Evolutionary conservation across 179 eudicot genomes (phyloP).

Genomic region (Nepenthes alata): DNA sequence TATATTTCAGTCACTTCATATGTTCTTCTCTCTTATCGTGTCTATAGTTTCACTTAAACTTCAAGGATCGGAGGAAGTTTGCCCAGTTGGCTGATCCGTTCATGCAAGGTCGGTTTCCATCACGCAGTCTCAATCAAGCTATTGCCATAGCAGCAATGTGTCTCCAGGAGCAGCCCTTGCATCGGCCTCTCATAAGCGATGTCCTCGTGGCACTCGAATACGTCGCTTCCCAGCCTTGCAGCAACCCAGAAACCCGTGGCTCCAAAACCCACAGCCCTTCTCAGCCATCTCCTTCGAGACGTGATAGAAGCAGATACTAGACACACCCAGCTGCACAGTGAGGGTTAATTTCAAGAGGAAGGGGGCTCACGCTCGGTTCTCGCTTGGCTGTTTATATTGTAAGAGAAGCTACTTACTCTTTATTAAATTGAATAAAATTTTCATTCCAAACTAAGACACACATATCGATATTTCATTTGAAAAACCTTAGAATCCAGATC

Average conservation of each 20-base stretch:
- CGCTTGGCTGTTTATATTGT: slow-evolving; percentile 12
- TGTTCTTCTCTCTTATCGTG: background rate
- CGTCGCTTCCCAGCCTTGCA: slow-evolving; percentile 34
- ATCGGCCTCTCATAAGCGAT: slow-evolving; percentile 46
- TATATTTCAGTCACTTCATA: too few species aligned
- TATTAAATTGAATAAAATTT: background rate
- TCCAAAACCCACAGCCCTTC: slow-evolving; percentile 15
- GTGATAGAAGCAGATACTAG: slow-evolving; percentile 20
- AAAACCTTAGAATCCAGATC: too few species aligned
- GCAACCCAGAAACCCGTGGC: slow-evolving; percentile 15
- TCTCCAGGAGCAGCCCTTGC: slow-evolving; percentile 44
- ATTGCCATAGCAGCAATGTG: slow-evolving; percentile 53
- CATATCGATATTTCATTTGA: too few species aligned
- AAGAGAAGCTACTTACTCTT: slow-evolving; percentile 3
- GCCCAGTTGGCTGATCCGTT: slow-evolving; percentile 40
- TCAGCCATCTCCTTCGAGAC: slow-evolving; percentile 17
- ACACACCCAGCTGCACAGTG: background rate
- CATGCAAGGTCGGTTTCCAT: slow-evolving; percentile 29
- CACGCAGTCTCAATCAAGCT: slow-evolving; percentile 34
- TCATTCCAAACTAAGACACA: too few species aligned
- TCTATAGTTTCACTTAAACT: slow-evolving; percentile 33
- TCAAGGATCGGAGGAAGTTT: slow-evolving; percentile 38
- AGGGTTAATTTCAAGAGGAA: background rate
- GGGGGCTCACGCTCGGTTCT: background rate
- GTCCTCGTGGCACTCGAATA: slow-evolving; percentile 49